phyloP scores from a whole-genome alignment of 768 basidiomycete genomes.

The Tephrocybe sp. region DNA sequence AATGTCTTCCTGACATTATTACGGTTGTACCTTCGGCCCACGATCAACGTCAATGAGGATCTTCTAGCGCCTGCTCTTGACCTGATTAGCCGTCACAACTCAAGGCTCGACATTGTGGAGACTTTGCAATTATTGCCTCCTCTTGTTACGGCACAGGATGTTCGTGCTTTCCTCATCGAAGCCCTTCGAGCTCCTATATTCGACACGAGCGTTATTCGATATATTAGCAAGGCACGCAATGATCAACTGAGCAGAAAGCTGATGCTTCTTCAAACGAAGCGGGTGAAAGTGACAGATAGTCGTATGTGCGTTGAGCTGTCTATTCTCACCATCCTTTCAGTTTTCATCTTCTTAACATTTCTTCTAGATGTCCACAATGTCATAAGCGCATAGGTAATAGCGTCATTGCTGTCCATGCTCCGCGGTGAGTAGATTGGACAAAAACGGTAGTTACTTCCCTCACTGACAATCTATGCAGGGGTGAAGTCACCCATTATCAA shows the following conservation, averaged over 20 bases:
- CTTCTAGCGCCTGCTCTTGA: slow-evolving; percentile 80
- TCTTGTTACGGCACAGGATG: slow-evolving; percentile 78
- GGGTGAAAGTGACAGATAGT: slow-evolving; percentile 88
- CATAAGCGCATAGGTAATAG: slow-evolving; percentile 91
- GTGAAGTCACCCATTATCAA: slow-evolving; percentile 95
- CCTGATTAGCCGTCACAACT: slow-evolving; percentile 83
- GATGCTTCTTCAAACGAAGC: slow-evolving; percentile 72
- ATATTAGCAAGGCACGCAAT: slow-evolving; percentile 69
- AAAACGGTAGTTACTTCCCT: background rate
- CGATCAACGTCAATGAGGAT: slow-evolving; percentile 44
- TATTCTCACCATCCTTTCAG: slow-evolving; percentile 5
- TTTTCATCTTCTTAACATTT: slow-evolving; percentile 4
- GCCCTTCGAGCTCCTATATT: slow-evolving; percentile 64
- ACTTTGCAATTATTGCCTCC: slow-evolving; percentile 88
- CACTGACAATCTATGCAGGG: slow-evolving; percentile 42
- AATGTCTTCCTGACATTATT: slow-evolving; percentile 82
- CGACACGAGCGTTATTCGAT: slow-evolving; percentile 65
- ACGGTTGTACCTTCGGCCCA: slow-evolving; percentile 82
- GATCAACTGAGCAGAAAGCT: slow-evolving; percentile 74
- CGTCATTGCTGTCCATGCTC: slow-evolving; percentile 91
- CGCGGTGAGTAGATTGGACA: slow-evolving; percentile 51
- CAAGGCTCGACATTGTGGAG: slow-evolving; percentile 76
- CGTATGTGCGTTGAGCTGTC: slow-evolving; percentile 68
- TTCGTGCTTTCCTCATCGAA: slow-evolving; percentile 75
- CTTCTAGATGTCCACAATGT: slow-evolving; percentile 85